A percentile compares a stretch with the other conserved stretches of the same genome.
Conservation (phyloP, 2,329 filamentous ascomycete genomes). For the Rhexocercosporidium sp. region DNA sequence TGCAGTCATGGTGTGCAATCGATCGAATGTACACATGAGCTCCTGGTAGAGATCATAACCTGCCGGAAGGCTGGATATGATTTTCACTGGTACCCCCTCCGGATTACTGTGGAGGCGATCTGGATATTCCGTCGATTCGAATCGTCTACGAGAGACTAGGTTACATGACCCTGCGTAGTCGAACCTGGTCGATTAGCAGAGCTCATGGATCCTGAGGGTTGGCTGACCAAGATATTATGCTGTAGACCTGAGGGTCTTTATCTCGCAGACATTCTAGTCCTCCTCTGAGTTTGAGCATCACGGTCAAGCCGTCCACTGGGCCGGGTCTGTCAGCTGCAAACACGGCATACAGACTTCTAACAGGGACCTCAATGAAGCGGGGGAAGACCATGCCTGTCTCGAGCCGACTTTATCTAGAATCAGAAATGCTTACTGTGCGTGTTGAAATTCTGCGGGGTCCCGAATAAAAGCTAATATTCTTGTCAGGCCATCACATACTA, state of each 20-base stretch:
- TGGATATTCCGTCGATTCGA: neutral
- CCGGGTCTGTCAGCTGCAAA: neutral
- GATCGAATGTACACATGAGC: conserved; percentile 2
- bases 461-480: conserved; percentile 17
- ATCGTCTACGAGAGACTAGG: conserved; percentile 17
- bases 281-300: conserved; percentile 13
- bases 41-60: conserved; percentile 18
- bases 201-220: neutral
- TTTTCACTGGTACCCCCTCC: conserved; percentile 10
- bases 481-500: neutral
- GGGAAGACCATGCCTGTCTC: neutral
- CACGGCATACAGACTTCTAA: neutral
- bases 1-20: conserved; percentile 11
- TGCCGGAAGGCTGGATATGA: conserved; percentile 10
- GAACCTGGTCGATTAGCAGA: conserved; percentile 13
- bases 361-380: too few relatives aligned
- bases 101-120: neutral
- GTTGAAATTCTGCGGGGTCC: conserved; percentile 18
- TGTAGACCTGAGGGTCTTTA: conserved; percentile 13
- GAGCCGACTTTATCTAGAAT: neutral
- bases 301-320: conserved; percentile 7
- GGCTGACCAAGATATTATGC: conserved; percentile 19
- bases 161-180: conserved; percentile 23
- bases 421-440: conserved; percentile 10
- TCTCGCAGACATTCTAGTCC: conserved; percentile 14